A percentile compares a stretch with the other conserved stretches of the same genome.
Conservation (phyloP, 208 protist genomes). For the Leishmania tarentolae region DNA sequence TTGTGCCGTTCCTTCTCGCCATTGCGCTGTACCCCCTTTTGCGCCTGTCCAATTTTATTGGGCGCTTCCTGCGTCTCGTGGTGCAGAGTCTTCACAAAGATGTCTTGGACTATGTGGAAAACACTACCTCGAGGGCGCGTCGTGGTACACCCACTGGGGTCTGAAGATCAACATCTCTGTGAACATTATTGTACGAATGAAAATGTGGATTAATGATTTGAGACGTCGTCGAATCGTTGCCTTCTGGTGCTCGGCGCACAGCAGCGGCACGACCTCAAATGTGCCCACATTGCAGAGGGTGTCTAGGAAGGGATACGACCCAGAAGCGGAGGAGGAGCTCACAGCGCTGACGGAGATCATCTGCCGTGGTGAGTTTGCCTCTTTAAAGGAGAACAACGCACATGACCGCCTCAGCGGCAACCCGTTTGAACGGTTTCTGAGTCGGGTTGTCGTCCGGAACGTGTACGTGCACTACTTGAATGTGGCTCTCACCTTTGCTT, state of each 20-base stretch:
- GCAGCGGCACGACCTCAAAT: constrained; percentile 14
- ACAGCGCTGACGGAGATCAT: constrained; percentile 55
- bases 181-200: constrained; percentile 44
- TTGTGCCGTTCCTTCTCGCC: constrained; percentile 59
- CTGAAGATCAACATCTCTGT: constrained; percentile 44
- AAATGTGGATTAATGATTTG: constrained; percentile 51
- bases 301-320: constrained; percentile 29
- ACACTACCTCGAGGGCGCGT: constrained; percentile 70
- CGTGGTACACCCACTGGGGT: constrained; percentile 70
- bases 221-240: constrained; percentile 27
- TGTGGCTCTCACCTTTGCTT: constrained; percentile 42
- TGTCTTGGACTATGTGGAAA: constrained; percentile 67
- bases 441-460: constrained; percentile 18
- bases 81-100: constrained; percentile 77
- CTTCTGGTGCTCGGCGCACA: constrained; percentile 15
- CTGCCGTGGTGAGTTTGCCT: constrained; percentile 58
- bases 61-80: constrained; percentile 73
- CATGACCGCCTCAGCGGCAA: constrained; percentile 28
- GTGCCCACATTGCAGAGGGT: constrained; percentile 34
- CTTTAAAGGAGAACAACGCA: constrained; percentile 54
- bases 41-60: constrained; percentile 73
- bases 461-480: constrained; percentile 50
- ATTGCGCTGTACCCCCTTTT: constrained; percentile 69
- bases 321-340: constrained; percentile 4
- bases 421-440: neutral